Conservation (phyloP, 1,139 yeast species). For the Zygotorulaspora mrakii region DNA sequence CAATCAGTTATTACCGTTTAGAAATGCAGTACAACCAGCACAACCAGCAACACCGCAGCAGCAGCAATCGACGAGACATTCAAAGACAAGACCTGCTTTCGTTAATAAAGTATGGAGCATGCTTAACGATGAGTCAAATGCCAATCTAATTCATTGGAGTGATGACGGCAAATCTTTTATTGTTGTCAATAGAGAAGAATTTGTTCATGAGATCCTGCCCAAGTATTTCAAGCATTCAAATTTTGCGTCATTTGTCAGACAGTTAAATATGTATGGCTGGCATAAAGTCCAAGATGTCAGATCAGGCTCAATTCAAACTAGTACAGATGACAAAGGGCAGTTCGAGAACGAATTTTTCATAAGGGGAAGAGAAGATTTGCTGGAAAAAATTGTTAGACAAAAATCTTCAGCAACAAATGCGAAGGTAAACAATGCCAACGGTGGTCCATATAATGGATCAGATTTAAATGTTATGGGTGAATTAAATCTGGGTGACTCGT, state of each 20-base stretch:
- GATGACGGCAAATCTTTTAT: constrained; percentile 82
- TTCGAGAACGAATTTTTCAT: constrained; percentile 80
- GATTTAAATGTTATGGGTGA: constrained; percentile 19
- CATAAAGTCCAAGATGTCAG: constrained; percentile 73
- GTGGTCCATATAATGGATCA: constrained; percentile 6
- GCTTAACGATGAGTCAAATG: constrained; percentile 77
- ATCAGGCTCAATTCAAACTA: constrained; percentile 37
- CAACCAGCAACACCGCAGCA: constrained; percentile 8
- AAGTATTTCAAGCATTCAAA: constrained; percentile 90
- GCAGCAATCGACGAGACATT: constrained; percentile 12
- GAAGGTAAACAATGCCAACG: constrained; percentile 17
- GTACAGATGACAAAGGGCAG: constrained; percentile 50
- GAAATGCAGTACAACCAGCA: constrained; percentile 11
- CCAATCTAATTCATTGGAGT: constrained; percentile 75
- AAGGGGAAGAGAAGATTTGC: constrained; percentile 63
- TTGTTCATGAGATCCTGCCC: constrained; percentile 82
- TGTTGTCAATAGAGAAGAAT: constrained; percentile 78
- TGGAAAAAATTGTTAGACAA: constrained; percentile 65
- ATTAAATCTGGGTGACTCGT: constrained; percentile 20
- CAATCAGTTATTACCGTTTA: constrained; percentile 15
- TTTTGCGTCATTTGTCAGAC: constrained; percentile 92
- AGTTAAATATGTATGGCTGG: constrained; percentile 92
- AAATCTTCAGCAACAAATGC: constrained; percentile 24
- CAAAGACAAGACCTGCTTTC: constrained; percentile 70
- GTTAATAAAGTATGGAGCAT: constrained; percentile 91